Percentiles rank a stretch among this genome's conserved stretches.
phyloP scores from a whole-genome alignment of 2,329 filamentous ascomycete genomes.

The Aspergillus jensenii region DNA sequence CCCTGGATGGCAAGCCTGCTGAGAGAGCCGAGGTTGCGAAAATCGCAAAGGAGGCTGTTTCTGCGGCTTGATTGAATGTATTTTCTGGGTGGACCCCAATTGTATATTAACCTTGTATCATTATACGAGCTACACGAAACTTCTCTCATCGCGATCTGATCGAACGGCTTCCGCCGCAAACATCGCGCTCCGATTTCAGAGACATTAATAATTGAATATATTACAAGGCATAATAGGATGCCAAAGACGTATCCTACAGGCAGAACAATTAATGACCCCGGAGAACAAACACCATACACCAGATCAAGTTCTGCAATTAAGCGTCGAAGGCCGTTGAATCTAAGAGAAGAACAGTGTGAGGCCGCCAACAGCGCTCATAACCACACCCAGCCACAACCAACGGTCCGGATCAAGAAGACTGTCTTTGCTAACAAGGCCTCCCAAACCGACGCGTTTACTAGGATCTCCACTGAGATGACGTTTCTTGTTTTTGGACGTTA shows the following conservation, averaged over 20 bases:
- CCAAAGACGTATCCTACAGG: neutral
- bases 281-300: neutral
- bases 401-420: conserved; percentile 40
- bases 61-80: conserved; percentile 16
- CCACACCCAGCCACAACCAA: conserved; percentile 50
- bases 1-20: conserved; percentile 45
- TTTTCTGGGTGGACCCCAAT: neutral
- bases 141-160: neutral
- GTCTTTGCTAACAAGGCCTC: conserved; percentile 29
- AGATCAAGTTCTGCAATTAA: neutral
- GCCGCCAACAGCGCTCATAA: conserved; percentile 48
- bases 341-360: conserved; percentile 37
- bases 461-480: conserved; percentile 22
- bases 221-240: neutral
- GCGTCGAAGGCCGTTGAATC: neutral
- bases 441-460: conserved; percentile 24
- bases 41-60: conserved; percentile 38
- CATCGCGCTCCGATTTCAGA: neutral
- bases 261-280: neutral
- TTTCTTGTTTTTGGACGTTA: conserved; percentile 39
- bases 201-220: neutral
- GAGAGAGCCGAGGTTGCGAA: conserved; percentile 43
- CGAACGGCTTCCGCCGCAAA: neutral
- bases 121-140: conserved; percentile 10
- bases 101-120: conserved; percentile 28